Evolutionary conservation across 75 land plant genomes (phyloP).

Genomic region (Pinus albicaulis): DNA sequence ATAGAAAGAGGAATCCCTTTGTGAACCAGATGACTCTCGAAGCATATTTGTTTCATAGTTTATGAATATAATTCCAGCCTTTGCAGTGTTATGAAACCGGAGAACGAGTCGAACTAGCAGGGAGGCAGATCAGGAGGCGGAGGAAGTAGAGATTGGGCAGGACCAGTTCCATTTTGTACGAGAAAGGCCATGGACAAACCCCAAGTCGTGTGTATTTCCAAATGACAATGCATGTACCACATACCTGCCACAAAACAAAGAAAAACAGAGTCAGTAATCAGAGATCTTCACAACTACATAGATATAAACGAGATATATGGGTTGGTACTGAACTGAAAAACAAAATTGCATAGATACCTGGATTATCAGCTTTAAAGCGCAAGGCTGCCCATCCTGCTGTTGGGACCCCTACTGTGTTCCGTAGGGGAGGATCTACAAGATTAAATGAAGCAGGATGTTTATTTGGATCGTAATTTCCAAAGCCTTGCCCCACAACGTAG

Average conservation of each 20-base stretch:
- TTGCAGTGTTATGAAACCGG: no score
- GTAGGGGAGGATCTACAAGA: constrained; percentile 49
- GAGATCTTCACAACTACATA: no score
- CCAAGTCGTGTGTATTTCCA: constrained; percentile 52
- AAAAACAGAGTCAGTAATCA: not conserved
- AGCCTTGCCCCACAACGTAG: constrained; percentile 34
- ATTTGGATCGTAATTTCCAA: constrained; percentile 30
- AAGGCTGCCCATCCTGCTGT: constrained; percentile 65
- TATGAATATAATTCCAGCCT: no score
- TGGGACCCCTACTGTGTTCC: constrained; percentile 61
- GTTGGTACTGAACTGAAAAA: no score
- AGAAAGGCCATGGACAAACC: constrained; percentile 43
- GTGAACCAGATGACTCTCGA: no score
- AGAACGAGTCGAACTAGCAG: not conserved
- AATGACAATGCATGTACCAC: constrained; percentile 49
- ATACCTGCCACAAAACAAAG: constrained; percentile 24
- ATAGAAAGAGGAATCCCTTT: no score
- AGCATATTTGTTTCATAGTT: no score
- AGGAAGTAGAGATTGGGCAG: constrained; percentile 15
- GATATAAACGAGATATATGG: no score
- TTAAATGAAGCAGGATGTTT: constrained; percentile 26
- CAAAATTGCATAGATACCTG: constrained; percentile 18
- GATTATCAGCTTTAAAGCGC: constrained; percentile 56
- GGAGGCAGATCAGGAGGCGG: constrained; percentile 35
- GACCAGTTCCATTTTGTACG: constrained; percentile 34